phyloP scores from a whole-genome alignment of 306 rosid species.

The Pueraria montana region DNA sequence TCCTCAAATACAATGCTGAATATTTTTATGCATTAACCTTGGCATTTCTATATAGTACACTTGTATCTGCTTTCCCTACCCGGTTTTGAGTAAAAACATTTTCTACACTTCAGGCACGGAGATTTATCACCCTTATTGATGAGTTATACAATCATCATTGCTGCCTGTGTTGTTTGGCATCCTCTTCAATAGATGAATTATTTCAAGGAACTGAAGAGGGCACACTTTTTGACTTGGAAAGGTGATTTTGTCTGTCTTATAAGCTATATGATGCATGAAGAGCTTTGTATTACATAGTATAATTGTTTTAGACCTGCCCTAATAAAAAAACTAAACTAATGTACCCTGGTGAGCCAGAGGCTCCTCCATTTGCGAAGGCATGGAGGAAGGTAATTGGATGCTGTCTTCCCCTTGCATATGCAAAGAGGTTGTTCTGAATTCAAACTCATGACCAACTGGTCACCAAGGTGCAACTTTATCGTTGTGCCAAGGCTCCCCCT shows the following conservation, averaged over 20 bases:
- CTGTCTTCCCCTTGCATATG: not conserved
- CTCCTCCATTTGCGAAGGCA: not conserved
- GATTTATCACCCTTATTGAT: conserved; percentile 91
- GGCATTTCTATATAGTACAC: conserved; percentile 25
- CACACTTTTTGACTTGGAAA: conserved; percentile 92
- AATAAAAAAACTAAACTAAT: not conserved
- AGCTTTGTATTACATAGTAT: conserved; percentile 20
- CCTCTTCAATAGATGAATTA: conserved; percentile 86
- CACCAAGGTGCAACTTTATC: not conserved
- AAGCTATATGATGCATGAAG: conserved; percentile 29
- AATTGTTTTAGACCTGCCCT: conserved; percentile 28
- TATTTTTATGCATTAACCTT: conserved; percentile 18
- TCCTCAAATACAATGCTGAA: conserved; percentile 29
- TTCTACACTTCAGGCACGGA: conserved; percentile 74
- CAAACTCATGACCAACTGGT: not conserved
- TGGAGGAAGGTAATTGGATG: not conserved
- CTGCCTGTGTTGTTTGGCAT: conserved; percentile 80
- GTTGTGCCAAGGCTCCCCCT: not conserved
- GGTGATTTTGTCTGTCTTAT: conserved; percentile 60
- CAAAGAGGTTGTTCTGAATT: not conserved
- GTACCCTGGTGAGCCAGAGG: not conserved
- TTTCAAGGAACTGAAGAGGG: conserved; percentile 99
- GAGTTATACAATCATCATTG: conserved; percentile 96
- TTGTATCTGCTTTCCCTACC: conserved; percentile 26
- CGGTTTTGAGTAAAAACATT: conserved; percentile 22